phyloP scores from a whole-genome alignment of 2,329 filamentous ascomycete genomes.

The Talaromyces verruculosus region DNA sequence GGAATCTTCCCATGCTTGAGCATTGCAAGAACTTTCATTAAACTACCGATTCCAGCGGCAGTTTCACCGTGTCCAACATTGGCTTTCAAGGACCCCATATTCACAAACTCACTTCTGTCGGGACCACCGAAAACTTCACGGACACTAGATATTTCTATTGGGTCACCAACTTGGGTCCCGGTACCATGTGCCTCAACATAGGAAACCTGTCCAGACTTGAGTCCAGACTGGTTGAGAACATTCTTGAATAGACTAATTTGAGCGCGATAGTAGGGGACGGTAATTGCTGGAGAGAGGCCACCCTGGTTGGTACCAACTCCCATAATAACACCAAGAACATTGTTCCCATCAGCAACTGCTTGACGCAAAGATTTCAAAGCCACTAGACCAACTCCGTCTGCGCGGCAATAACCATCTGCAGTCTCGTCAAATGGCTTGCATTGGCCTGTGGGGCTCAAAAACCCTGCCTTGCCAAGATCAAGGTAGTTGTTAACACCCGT shows the following conservation, averaged over 20 bases:
- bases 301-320: conserved; percentile 34
- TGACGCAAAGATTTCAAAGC: conserved; percentile 51
- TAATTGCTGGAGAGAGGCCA: conserved; percentile 21
- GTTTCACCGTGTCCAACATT: conserved; percentile 38
- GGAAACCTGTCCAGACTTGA: not conserved
- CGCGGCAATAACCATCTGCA: conserved; percentile 53
- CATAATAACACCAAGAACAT: conserved; percentile 40
- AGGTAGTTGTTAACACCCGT: conserved; percentile 36
- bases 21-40: conserved; percentile 34
- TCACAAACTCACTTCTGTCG: conserved; percentile 24
- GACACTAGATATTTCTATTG: conserved; percentile 22
- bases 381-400: conserved; percentile 52
- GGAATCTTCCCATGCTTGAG: conserved; percentile 37
- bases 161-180: conserved; percentile 31
- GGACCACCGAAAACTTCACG: conserved; percentile 9
- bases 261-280: not conserved
- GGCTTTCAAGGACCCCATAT: conserved; percentile 32
- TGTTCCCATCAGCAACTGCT: conserved; percentile 48
- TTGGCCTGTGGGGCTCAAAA: conserved; percentile 53
- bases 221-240: not conserved
- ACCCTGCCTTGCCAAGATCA: conserved; percentile 38
- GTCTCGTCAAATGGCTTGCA: conserved; percentile 50
- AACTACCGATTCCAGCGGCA: conserved; percentile 27
- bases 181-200: conserved; percentile 13
- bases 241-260: not conserved